Evolutionary conservation across 2,329 filamentous ascomycete genomes (phyloP).

Genomic region (Rhinocladiella mackenziei): DNA sequence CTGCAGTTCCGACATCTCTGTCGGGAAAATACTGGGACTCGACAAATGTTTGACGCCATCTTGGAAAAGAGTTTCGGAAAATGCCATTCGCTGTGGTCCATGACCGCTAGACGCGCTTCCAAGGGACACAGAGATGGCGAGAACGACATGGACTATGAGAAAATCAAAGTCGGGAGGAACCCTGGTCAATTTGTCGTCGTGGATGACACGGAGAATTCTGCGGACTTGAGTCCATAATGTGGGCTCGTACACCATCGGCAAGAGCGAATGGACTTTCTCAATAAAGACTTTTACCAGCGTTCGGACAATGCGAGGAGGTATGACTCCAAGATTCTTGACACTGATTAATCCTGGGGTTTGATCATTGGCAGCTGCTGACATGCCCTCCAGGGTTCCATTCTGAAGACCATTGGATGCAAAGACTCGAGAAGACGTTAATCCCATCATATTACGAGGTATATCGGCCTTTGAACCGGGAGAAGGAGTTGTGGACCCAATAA

Average conservation of each 20-base stretch:
- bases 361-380: neutral
- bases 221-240: slow-evolving; percentile 24
- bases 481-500: neutral
- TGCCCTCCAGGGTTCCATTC: neutral
- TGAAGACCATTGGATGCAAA: slow-evolving; percentile 1
- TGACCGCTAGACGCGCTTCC: slow-evolving; percentile 28
- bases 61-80: slow-evolving; percentile 29
- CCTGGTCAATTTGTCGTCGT: neutral
- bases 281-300: slow-evolving; percentile 29
- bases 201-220: slow-evolving; percentile 2
- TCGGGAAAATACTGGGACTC: slow-evolving; percentile 21
- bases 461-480: slow-evolving; percentile 19
- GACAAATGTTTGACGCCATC: slow-evolving; percentile 28
- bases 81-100: slow-evolving; percentile 25
- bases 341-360: neutral
- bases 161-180: slow-evolving; percentile 26
- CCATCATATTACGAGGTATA: slow-evolving; percentile 28
- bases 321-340: slow-evolving; percentile 4
- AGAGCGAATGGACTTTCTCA: slow-evolving; percentile 24
- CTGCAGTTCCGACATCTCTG: slow-evolving; percentile 14
- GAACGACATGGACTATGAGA: slow-evolving; percentile 28
- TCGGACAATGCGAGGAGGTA: slow-evolving; percentile 12
- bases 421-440: slow-evolving; percentile 28
- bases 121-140: slow-evolving; percentile 29
- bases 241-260: slow-evolving; percentile 23